Evolutionary conservation across 306 rosid genomes (phyloP), one percentile per base, ranked within the genome.

Genomic region (Mucuna pruriens): DNA sequence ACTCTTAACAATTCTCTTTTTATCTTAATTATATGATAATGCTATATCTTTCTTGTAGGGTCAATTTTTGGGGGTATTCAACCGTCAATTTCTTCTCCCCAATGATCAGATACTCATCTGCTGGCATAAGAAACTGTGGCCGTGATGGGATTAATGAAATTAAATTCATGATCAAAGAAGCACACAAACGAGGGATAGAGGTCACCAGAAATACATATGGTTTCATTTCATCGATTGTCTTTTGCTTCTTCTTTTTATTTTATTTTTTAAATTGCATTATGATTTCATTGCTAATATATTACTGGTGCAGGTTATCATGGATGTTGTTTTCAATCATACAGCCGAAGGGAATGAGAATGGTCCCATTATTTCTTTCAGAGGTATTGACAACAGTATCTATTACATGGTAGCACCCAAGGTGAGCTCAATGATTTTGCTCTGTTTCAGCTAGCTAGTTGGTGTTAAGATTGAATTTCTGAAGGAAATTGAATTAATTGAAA

Each of bases 281-380:
- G 60, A 40, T 69, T 70, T 81, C 63, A 40, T 60, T 83, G 29
- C 52, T 76, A n/a, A n/a, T n/a, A 49, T 68, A 52, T 78, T 86
- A 54, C 80, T 76, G 71, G 58, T 83, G 77, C 91, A 95, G 99
- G 99, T 95, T 85, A 66, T 95, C 88, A 89, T 95, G 99, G 99
- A 95, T 84, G 97, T 95, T 22, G 97, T 95, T 78, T 95, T 95
- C 86, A 95, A 95, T 89, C 99, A 95, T 86, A 95, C 99, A 71
- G 99, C 99, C 38, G 99, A 95, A 89, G 98, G 98, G 86, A 95
- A 95, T 89, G 97, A 93, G 90, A 88, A 91, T 66, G 96, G 99
- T 76, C 99, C 98, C 8, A 70, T 86, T 63, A 77, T 95, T 77
- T 95, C 99, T 79, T 95, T 95, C 81, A 92, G 98, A 88, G 99